Evolutionary conservation across 352 stramenopile species (phyloP).

Genomic region (Globisporangium sylvaticum): DNA sequence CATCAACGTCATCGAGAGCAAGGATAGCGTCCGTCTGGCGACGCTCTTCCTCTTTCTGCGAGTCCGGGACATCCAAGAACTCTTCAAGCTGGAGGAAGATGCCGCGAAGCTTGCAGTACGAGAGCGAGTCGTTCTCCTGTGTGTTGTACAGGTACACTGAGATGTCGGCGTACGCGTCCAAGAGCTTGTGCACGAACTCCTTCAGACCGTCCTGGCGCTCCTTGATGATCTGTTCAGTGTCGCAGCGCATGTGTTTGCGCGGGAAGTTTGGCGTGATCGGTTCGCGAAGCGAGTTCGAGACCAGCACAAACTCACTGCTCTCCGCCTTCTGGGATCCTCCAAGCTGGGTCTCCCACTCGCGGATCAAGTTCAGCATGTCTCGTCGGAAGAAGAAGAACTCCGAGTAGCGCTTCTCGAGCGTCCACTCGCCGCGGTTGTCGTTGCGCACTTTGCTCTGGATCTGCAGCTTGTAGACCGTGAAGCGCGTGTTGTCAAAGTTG

Average conservation of each 20-base stretch:
- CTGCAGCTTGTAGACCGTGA: slow-evolving; percentile 57
- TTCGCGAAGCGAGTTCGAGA: slow-evolving; percentile 21
- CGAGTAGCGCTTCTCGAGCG: slow-evolving; percentile 32
- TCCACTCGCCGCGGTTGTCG: slow-evolving; percentile 25
- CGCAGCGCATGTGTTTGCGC: slow-evolving; percentile 54
- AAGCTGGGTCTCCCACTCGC: slow-evolving; percentile 20
- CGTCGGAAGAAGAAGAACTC: slow-evolving; percentile 28
- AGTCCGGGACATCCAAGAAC: slow-evolving; percentile 48
- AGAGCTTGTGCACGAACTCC: slow-evolving; percentile 46
- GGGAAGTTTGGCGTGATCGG: slow-evolving; percentile 35
- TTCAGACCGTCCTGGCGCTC: slow-evolving; percentile 46
- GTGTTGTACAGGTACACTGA: slow-evolving; percentile 40
- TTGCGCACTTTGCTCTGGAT: slow-evolving; percentile 32
- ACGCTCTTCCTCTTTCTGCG: slow-evolving; percentile 49
- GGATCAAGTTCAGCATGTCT: slow-evolving; percentile 21
- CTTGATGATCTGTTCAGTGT: slow-evolving; percentile 49
- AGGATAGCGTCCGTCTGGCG: slow-evolving; percentile 43
- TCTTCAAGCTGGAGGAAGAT: slow-evolving; percentile 35
- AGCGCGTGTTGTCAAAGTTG: slow-evolving; percentile 18
- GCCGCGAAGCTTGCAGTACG: slow-evolving; percentile 12
- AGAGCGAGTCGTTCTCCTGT: slow-evolving; percentile 6
- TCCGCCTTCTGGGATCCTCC: slow-evolving; percentile 2
- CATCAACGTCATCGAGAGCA: slow-evolving; percentile 34
- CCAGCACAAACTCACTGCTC: slow-evolving; percentile 23
- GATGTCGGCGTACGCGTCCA: slow-evolving; percentile 55